Base-by-base conservation (phyloP, 805 yeast genomes). In the Aciculoconidium aculeatum region DNA sequence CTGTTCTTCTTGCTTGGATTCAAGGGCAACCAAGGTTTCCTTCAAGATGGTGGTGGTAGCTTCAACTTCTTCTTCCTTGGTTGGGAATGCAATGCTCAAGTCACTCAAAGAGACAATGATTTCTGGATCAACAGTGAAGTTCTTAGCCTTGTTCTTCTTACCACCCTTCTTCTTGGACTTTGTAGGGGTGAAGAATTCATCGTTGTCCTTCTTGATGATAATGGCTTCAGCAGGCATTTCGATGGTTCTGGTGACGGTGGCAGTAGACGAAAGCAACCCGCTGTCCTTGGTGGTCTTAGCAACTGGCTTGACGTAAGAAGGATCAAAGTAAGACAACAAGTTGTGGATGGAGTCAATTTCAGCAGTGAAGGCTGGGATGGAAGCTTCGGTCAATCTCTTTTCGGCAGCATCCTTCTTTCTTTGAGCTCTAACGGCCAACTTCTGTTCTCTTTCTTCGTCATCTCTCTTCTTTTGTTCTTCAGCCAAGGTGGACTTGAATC, bases 331-430 rank as follows among this genome's bases (percentile, higher is more conserved):
- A 20, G 62, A 50, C 53, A 88, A 68, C 52, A 87, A 68, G 32
- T 71, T 64, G 57, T 87, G 84, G 48, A 92, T 82, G 39, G 80
- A 66, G 42, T 70, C 69, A 47, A 90, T 80, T 61, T 92, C 95
- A 25, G 62, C 62, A 35, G 80, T 75, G 61, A 81, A 88, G 15
- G 96, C 97, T 16, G 97, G 95, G 44, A 61, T 61, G 15, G 82
- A 75, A 26, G 87, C 87, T 39, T 76, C 82, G 30, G 76, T 71
- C 65, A 83, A 74, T 49, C 75, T 75, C 49, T 73, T 67, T 45
- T 84, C 85, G 33, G 80, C 81, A 15, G 31, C 30, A 46, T 69
- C 76, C 59, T 69, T 70, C 53, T 71, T 64, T 48, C 68, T 68
- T 41, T 61, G 66, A 37, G 66, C 62, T 51, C 69, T 74, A 41